A percentile compares a stretch with the other conserved stretches of the same genome.
phyloP scores from a whole-genome alignment of 192 early-diverging fungal genomes.

The Coemansia asiatica region DNA sequence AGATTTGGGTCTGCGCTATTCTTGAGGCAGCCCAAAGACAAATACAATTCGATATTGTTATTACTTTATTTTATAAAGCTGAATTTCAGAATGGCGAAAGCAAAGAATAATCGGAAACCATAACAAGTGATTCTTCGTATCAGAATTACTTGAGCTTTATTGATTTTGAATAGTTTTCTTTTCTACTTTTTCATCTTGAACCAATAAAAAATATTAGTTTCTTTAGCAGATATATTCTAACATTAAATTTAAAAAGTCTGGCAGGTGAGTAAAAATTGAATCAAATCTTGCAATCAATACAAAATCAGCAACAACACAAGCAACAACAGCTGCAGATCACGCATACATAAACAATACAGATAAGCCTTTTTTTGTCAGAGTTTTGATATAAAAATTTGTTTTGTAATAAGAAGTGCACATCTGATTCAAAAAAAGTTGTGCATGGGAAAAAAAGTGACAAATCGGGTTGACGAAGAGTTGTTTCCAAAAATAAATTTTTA shows the following conservation, averaged over 20 bases:
- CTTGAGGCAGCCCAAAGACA: no score
- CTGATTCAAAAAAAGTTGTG: background rate
- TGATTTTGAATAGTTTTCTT: no score
- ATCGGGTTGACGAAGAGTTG: background rate
- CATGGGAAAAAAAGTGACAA: slow-evolving; percentile 1
- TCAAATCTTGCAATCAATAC: no score
- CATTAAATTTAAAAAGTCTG: background rate
- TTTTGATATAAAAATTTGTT: background rate
- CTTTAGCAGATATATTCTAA: background rate
- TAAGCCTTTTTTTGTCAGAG: background rate
- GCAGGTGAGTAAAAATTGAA: background rate
- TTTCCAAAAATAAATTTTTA: background rate
- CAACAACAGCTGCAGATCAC: background rate
- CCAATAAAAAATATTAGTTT: background rate
- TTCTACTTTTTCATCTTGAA: background rate
- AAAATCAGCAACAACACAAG: background rate
- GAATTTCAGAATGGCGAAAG: background rate
- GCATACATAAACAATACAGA: background rate
- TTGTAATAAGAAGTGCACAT: background rate
- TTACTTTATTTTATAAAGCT: no score
- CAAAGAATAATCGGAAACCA: background rate
- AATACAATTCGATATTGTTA: slow-evolving; percentile 2
- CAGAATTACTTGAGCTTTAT: no score
- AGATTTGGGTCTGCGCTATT: no score
- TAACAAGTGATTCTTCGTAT: no score